These are phyloP conservation scores for Xylogone sp. DNA, from an alignment of 2,329 filamentous ascomycete genomes.

Conservation along the genomic window DNA sequence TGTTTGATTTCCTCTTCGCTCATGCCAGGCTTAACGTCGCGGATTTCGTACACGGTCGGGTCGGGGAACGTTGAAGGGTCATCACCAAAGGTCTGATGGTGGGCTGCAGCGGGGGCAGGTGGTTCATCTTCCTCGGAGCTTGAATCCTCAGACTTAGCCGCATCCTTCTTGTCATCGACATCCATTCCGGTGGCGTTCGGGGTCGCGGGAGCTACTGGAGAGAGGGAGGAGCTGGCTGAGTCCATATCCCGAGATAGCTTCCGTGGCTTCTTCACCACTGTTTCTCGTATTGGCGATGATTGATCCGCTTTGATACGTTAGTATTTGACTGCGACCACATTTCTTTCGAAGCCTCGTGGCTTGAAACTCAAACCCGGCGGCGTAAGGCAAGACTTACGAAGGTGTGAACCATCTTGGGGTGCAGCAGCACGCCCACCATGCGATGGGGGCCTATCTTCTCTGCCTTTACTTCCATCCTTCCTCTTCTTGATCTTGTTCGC, in stretches of 20 bases:
- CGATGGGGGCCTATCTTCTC: constrained; percentile 55
- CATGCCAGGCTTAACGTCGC: constrained; percentile 69
- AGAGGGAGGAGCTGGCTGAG: constrained; percentile 57
- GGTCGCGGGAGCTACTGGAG: constrained; percentile 48
- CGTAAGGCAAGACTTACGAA: constrained; percentile 42
- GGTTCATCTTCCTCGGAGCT: constrained; percentile 57
- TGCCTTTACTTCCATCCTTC: constrained; percentile 62
- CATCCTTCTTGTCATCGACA: constrained; percentile 48
- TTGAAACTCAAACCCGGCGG: neutral
- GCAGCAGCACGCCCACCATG: constrained; percentile 61
- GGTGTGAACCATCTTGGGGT: constrained; percentile 58
- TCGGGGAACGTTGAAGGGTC: constrained; percentile 90
- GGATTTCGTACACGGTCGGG: constrained; percentile 92
- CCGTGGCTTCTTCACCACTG: constrained; percentile 14
- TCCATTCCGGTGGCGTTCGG: constrained; percentile 45
- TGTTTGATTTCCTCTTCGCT: constrained; percentile 78
- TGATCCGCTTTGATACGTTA: neutral
- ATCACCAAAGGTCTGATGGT: constrained; percentile 83
- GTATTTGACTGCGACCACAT: neutral
- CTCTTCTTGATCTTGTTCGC: constrained; percentile 71
- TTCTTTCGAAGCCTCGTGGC: too few species aligned
- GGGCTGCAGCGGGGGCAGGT: constrained; percentile 55
- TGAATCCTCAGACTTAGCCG: constrained; percentile 41
- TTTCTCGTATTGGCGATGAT: constrained; percentile 18
- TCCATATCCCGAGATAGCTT: constrained; percentile 34